Evolutionary conservation across 164 flowering plant genomes (phyloP), one percentile per base, ranked within the genome.

Genomic region (Paratinospora sagittata): DNA sequence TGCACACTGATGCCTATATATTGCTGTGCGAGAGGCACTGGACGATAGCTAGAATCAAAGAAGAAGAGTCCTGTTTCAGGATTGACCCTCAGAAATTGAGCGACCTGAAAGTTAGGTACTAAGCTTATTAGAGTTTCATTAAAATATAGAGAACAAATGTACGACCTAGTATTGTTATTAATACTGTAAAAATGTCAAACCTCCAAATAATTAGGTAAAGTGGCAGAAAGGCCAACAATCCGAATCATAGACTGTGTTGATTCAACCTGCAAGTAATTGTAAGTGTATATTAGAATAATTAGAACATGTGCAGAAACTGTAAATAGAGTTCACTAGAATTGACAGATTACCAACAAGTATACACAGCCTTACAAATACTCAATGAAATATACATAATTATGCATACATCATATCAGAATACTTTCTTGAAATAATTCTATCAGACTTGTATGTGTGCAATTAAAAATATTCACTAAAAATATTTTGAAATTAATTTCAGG

Each of bases 21-120:
- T 71, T 90, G 96, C 70, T 96, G 99, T 52, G 97, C 97, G 78
- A 96, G 97, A 75, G 99, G 99, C 61, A 93, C 98, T 11, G 99
- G 99, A 71, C 99, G 97, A 74, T 96, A 96, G 80, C 95, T 93
- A 68, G 99, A 86, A 80, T 96, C 99, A 77, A 96, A 96, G 84
- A 87, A 93, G 83, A 96, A 93, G 57, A 96, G 86, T 57, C 99
- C 99, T 36, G 85, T 43, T 24, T 91, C 98, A 33, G 97, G 86
- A 86, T 89, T 92, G 74, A 96, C 99, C 83, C 98, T 86, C 75
- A 96, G 78, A 83, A 96, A 96, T 43, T 96, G 90, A 34, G 98
- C 97, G 76, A 96, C 99, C 99, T 96, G 72, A 27, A 78, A 24
- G 45, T 47, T 49, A 23, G 13, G 8, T 55, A 24, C 27, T 69